Evolutionary conservation across 179 eudicot genomes (phyloP).

Genomic region (Spinacia oleracea): DNA sequence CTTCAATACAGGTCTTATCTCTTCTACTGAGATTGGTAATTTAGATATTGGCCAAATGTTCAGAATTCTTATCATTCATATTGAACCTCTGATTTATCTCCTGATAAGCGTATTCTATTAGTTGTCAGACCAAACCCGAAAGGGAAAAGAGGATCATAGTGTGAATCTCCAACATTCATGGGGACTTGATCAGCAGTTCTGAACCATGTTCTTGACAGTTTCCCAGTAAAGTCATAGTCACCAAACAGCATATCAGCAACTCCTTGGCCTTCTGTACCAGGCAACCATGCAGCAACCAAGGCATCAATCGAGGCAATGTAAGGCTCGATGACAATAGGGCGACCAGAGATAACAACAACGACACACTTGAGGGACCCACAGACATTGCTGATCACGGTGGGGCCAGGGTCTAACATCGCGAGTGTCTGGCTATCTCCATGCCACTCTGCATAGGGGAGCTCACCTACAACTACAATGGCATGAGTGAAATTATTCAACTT

Average conservation of each 20-base stretch:
- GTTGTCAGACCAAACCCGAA: slow-evolving; percentile 71
- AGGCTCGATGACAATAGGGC: slow-evolving; percentile 71
- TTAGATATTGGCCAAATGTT: neutral
- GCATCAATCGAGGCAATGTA: slow-evolving; percentile 51
- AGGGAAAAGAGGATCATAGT: slow-evolving; percentile 75
- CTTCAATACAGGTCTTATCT: no score
- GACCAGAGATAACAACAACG: slow-evolving; percentile 59
- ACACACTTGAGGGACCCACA: slow-evolving; percentile 61
- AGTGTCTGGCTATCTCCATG: slow-evolving; percentile 60
- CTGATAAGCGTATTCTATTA: slow-evolving; percentile 15
- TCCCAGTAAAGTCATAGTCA: slow-evolving; percentile 65
- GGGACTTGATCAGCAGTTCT: slow-evolving; percentile 70
- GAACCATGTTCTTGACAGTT: slow-evolving; percentile 68
- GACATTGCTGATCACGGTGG: slow-evolving; percentile 44
- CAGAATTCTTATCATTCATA: slow-evolving; percentile 15
- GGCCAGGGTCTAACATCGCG: slow-evolving; percentile 57
- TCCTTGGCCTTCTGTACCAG: slow-evolving; percentile 80
- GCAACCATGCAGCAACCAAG: slow-evolving; percentile 81
- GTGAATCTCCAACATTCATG: slow-evolving; percentile 64
- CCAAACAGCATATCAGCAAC: slow-evolving; percentile 73
- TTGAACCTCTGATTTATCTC: neutral
- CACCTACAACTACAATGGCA: slow-evolving; percentile 67
- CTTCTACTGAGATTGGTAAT: neutral
- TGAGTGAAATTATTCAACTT: slow-evolving; percentile 47
- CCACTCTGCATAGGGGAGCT: slow-evolving; percentile 61